These are phyloP conservation scores for Sarocladiaceae sp. DNA, from an alignment of 2,329 filamentous ascomycete species.

Conservation along the genomic window DNA sequence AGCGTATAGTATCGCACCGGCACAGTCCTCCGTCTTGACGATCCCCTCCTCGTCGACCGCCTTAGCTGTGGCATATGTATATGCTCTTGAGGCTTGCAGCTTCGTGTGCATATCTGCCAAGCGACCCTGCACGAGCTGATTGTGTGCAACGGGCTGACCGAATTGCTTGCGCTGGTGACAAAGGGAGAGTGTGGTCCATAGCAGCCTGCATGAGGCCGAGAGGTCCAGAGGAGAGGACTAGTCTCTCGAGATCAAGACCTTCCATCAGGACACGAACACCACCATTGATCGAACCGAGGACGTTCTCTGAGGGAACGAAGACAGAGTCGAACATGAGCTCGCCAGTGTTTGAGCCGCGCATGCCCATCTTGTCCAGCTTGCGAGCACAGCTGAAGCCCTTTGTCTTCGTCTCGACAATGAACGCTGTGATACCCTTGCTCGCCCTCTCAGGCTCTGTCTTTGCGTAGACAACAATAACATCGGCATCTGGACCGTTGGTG, in stretches of 20 bases:
- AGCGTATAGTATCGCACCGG: conserved; percentile 88
- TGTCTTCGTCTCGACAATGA: conserved; percentile 71
- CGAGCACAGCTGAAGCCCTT: conserved; percentile 80
- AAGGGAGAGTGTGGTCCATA: conserved; percentile 86
- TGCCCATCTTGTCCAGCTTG: conserved; percentile 97
- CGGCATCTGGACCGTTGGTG: conserved; percentile 94
- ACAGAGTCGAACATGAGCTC: conserved; percentile 89
- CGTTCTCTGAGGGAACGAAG: conserved; percentile 78
- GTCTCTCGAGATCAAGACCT: conserved; percentile 86
- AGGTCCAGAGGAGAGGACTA: conserved; percentile 87
- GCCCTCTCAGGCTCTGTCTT: conserved; percentile 80
- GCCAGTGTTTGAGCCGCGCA: conserved; percentile 95
- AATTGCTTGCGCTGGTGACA: conserved; percentile 90
- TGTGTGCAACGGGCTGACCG: conserved; percentile 77
- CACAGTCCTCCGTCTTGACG: conserved; percentile 86
- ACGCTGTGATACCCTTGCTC: conserved; percentile 91
- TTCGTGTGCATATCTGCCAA: conserved; percentile 98
- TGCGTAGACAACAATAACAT: conserved; percentile 91
- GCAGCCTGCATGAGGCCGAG: conserved; percentile 92
- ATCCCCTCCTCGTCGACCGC: conserved; percentile 71
- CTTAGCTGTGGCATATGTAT: conserved; percentile 80
- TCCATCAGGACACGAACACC: conserved; percentile 94
- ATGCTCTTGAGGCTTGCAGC: conserved; percentile 75
- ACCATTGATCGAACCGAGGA: conserved; percentile 74
- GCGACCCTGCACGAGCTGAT: conserved; percentile 90